Conservation (phyloP, 495 filamentous ascomycete species). For the Cairneyella variabilis region DNA sequence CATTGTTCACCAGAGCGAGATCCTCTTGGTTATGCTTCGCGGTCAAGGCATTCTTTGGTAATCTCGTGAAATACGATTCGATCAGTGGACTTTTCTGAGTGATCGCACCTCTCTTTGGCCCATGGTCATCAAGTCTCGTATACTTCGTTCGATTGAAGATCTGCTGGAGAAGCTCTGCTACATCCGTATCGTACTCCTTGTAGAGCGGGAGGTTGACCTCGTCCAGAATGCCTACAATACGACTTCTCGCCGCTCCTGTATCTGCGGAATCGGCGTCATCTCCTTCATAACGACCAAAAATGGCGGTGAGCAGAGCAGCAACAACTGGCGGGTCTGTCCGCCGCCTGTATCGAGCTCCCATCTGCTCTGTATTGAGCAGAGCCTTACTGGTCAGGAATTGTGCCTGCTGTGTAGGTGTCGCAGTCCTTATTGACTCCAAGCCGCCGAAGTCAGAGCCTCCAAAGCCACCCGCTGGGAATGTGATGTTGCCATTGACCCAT, state of each 20-base stretch:
- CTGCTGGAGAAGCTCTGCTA: slow-evolving; percentile 80
- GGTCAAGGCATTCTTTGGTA: slow-evolving; percentile 76
- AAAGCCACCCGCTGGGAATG: slow-evolving; percentile 40
- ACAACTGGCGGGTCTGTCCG: slow-evolving; percentile 60
- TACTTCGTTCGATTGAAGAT: slow-evolving; percentile 94
- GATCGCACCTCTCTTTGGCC: slow-evolving; percentile 82
- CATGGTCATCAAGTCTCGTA: slow-evolving; percentile 82
- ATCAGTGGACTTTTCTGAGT: slow-evolving; percentile 74
- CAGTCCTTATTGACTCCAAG: slow-evolving; percentile 52
- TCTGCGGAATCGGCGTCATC: slow-evolving; percentile 39
- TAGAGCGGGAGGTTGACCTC: slow-evolving; percentile 86
- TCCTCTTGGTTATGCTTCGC: slow-evolving; percentile 71
- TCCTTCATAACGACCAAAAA: slow-evolving; percentile 65
- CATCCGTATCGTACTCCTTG: slow-evolving; percentile 82
- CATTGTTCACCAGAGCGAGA: slow-evolving; percentile 88
- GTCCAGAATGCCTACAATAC: slow-evolving; percentile 63
- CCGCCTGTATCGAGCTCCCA: slow-evolving; percentile 76
- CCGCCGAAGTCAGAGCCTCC: slow-evolving; percentile 39
- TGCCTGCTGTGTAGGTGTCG: slow-evolving; percentile 57
- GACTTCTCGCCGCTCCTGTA: slow-evolving; percentile 42
- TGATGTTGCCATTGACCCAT: slow-evolving; percentile 60
- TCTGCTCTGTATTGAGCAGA: slow-evolving; percentile 61
- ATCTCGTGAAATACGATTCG: slow-evolving; percentile 91
- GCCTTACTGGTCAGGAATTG: slow-evolving; percentile 53
- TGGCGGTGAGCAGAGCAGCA: slow-evolving; percentile 62